Evolutionary conservation across 108 stramenopile species (phyloP).

Genomic region (Cyclotella distinguenda): DNA sequence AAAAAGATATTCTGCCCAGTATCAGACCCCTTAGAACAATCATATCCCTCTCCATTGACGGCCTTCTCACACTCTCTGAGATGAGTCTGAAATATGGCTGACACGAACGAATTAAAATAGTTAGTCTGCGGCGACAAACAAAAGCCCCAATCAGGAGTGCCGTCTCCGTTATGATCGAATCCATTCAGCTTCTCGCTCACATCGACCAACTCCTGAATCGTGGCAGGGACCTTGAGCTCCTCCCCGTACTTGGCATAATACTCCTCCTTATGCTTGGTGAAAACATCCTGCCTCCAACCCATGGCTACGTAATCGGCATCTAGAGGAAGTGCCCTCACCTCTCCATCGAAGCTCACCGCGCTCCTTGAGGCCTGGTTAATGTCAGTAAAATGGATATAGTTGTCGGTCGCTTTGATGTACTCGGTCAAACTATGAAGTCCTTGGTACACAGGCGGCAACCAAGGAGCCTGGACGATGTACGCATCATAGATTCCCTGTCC

Average conservation of each 20-base stretch:
- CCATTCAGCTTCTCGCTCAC: slow-evolving; percentile 34
- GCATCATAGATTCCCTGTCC: slow-evolving; percentile 47
- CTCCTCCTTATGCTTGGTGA: slow-evolving; percentile 19
- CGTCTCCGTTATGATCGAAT: slow-evolving; percentile 41
- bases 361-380: slow-evolving; percentile 33
- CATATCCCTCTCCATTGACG: background rate
- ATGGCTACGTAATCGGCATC: slow-evolving; percentile 45
- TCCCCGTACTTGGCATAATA: slow-evolving; percentile 22
- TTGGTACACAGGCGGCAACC: slow-evolving; percentile 30
- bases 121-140: slow-evolving; percentile 47
- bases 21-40: slow-evolving; percentile 3
- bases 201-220: slow-evolving; percentile 32
- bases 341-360: slow-evolving; percentile 34
- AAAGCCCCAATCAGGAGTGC: slow-evolving; percentile 38
- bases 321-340: slow-evolving; percentile 32
- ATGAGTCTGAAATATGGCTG: slow-evolving; percentile 28
- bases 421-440: slow-evolving; percentile 27
- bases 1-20: slow-evolving; percentile 51
- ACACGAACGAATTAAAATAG: slow-evolving; percentile 41
- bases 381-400: slow-evolving; percentile 30
- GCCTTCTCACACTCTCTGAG: slow-evolving; percentile 13
- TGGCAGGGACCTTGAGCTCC: slow-evolving; percentile 20
- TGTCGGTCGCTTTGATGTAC: slow-evolving; percentile 25
- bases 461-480: slow-evolving; percentile 45
- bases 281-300: slow-evolving; percentile 42